Percentiles rank a stretch among this genome's conserved stretches.
These are phyloP conservation scores for Chaetoceros muelleri DNA, from an alignment of 108 stramenopile genomes.

Conservation along the genomic window DNA sequence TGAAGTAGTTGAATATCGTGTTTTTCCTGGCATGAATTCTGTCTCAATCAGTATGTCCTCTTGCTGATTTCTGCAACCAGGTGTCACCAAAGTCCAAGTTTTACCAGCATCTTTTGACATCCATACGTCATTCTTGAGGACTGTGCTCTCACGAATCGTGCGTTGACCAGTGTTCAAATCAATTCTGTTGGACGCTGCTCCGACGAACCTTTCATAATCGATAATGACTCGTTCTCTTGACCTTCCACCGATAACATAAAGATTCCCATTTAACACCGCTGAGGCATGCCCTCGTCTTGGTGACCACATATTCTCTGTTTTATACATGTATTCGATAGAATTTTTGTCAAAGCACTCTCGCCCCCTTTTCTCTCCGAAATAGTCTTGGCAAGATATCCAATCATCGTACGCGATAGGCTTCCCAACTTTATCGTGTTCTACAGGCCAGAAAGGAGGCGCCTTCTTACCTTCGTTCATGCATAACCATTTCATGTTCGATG, in stretches of 20 bases:
- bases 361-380: slow-evolving; percentile 18
- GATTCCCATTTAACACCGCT: slow-evolving; percentile 27
- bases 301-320: slow-evolving; percentile 68
- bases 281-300: slow-evolving; percentile 50
- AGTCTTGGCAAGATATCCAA: slow-evolving; percentile 65
- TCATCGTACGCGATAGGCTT: slow-evolving; percentile 47
- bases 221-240: slow-evolving; percentile 51
- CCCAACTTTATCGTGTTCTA: slow-evolving; percentile 1
- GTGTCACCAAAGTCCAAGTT: slow-evolving; percentile 55
- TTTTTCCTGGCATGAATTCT: too few species aligned
- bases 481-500: slow-evolving; percentile 28
- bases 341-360: slow-evolving; percentile 16
- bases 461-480: slow-evolving; percentile 21
- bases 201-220: slow-evolving; percentile 28
- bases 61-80: slow-evolving; percentile 50
- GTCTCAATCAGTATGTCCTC: slow-evolving; percentile 30
- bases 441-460: slow-evolving; percentile 25
- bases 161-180: slow-evolving; percentile 22
- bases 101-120: slow-evolving; percentile 39
- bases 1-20: slow-evolving; percentile 29
- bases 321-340: slow-evolving; percentile 24
- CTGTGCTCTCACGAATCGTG: slow-evolving; percentile 31
- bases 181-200: slow-evolving; percentile 34
- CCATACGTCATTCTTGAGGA: slow-evolving; percentile 76
- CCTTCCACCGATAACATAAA: slow-evolving; percentile 63